Evolutionary conservation across 805 yeast genomes (phyloP), one percentile per base, ranked within the genome.

Genomic region (Ogataea glucozyma): DNA sequence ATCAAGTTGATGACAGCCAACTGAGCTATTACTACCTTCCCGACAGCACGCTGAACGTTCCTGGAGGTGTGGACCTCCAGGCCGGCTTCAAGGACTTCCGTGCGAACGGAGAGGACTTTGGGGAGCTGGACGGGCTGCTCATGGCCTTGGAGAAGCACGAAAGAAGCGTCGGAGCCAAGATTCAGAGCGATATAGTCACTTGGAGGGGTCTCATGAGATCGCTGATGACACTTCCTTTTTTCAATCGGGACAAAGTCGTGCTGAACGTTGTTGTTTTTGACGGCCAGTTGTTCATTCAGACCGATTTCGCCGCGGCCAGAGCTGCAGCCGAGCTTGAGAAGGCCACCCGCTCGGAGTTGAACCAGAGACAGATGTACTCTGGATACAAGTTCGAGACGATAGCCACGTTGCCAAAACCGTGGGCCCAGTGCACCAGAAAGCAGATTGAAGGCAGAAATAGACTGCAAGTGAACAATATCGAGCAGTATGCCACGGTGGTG

Each of bases 331-430:
- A 54, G 26, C 44, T 52, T 31, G 58, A 61, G 58, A 54, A 57
- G 32, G 59, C 43, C 51, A 60, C 45, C 46, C 55, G 53, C 13
- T 61, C 63, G 9, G 67, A 74, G 43, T 60, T 64, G 32, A 45
- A 48, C 11, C 53, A 62, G 31, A 61, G 67, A 43, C 68, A 79
- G 44, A 75, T 73, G 57, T 86, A 71, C 54, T 70, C 83, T 18
- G 93, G 97, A 0, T 88, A 86, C 66, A 91, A 89, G 58, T 93
- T 93, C 62, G 97, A 93, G 64, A 70, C 79, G 3, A 53, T 88
- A 17, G 78, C 89, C 0, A 88, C 96, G 1, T 62, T 90, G 20
- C 72, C 83, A 0, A 76, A 78, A 55, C 95, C 96, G 2, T 79
- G 96, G 83, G 75, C 83, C 1, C 73, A 78, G 35, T 75, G 80